These are phyloP conservation scores for Hymenoscyphus infarciens DNA, from an alignment of 2,329 filamentous ascomycete species.

Conservation along the genomic window DNA sequence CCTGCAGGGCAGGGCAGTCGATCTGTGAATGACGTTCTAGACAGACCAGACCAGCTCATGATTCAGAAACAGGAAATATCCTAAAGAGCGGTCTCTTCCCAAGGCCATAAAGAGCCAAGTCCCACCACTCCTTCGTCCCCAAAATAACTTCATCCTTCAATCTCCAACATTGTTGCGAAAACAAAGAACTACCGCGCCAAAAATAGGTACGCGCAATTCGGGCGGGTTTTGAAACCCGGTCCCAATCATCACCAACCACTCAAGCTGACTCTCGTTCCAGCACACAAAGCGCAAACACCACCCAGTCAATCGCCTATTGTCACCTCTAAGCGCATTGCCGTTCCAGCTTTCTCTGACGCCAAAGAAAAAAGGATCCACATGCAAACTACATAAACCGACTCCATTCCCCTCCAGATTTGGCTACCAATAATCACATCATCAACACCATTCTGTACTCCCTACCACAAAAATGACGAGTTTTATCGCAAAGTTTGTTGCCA, in stretches of 20 bases:
- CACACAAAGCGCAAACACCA: constrained; percentile 1
- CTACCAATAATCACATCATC: not conserved
- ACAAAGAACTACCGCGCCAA: constrained; percentile 3
- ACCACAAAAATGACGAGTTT: constrained; percentile 48
- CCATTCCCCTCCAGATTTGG: not conserved
- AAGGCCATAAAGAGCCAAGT: constrained; percentile 1
- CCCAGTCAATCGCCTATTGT: not conserved
- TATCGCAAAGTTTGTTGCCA: constrained; percentile 52
- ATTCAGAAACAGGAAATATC: not conserved
- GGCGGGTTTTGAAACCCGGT: constrained; percentile 8
- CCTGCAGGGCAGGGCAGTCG: too few relatives aligned
- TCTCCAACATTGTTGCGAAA: not conserved
- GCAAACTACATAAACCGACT: constrained; percentile 2
- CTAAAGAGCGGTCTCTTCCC: not conserved
- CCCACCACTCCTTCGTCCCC: not conserved
- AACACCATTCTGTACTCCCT: not conserved
- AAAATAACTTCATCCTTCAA: not conserved
- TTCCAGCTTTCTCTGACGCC: constrained; percentile 1
- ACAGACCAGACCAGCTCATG: not conserved
- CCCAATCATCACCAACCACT: constrained; percentile 6
- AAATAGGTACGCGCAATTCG: constrained; percentile 3
- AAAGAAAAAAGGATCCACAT: not conserved
- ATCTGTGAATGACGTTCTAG: constrained; percentile 3
- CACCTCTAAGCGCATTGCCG: constrained; percentile 1
- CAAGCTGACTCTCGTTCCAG: constrained; percentile 2